Conservation (phyloP, 129 eudicot species). For the Apium graveolens region DNA sequence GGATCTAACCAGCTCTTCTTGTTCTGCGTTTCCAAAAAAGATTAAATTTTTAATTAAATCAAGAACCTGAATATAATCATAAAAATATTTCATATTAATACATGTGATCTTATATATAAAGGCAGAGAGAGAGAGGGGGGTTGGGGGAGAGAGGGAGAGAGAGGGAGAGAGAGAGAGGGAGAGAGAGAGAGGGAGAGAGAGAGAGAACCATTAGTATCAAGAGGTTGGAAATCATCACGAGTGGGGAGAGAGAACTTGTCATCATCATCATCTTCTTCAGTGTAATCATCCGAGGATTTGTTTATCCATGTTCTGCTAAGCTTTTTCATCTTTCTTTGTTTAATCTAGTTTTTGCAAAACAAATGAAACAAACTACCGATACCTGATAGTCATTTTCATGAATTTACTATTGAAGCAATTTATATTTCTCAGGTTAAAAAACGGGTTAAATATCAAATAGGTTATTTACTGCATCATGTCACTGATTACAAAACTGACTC, state of each 20-base stretch:
- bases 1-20: conserved; percentile 79
- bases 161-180: not conserved
- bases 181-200: conserved; percentile 8
- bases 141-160: conserved; percentile 5
- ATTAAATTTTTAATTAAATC: not conserved
- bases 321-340: conserved; percentile 16
- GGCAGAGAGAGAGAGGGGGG: not conserved
- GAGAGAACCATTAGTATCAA: conserved; percentile 55
- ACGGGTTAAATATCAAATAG: no score
- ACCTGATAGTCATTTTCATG: not conserved
- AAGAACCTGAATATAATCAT: not conserved
- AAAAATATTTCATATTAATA: no score
- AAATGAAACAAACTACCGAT: not conserved
- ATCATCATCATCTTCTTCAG: conserved; percentile 27
- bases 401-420: no score
- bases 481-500: no score
- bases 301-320: conserved; percentile 54
- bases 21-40: conserved; percentile 39
- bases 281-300: conserved; percentile 8
- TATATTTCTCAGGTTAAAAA: no score
- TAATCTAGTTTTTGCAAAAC: not conserved
- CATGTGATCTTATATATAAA: not conserved
- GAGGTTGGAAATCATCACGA: conserved; percentile 63
- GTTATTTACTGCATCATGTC: no score
- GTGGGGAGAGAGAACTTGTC: conserved; percentile 66